Evolutionary conservation across 2,329 filamentous ascomycete genomes (phyloP).

Genomic region (Coniochaeta sp.): DNA sequence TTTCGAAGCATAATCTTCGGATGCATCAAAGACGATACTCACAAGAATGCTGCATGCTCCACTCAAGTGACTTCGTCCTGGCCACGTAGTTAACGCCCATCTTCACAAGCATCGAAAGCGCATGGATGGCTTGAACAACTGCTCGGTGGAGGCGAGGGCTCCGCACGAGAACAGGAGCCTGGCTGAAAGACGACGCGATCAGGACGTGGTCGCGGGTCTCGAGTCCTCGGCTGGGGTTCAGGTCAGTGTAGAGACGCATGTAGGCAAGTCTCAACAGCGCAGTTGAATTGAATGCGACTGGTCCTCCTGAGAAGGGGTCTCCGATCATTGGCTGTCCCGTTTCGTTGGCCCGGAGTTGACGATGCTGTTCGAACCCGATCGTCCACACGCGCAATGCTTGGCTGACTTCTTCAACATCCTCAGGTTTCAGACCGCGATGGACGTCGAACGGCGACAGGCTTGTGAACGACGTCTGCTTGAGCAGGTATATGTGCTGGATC

Average conservation of each 20-base stretch:
- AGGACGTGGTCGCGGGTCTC: conserved; percentile 57
- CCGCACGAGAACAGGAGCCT: conserved; percentile 50
- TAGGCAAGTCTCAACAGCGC: conserved; percentile 54
- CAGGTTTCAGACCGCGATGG: conserved; percentile 41
- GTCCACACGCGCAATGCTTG: conserved; percentile 53
- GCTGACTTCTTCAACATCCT: conserved; percentile 49
- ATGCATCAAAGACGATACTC: conserved; percentile 21
- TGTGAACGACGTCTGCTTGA: conserved; percentile 55
- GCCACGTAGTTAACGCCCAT: conserved; percentile 56
- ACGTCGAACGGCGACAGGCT: conserved; percentile 40
- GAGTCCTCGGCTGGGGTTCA: conserved; percentile 53
- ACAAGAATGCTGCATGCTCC: conserved; percentile 57
- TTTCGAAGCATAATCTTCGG: neutral
- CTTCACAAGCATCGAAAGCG: conserved; percentile 60
- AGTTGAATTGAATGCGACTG: conserved; percentile 60
- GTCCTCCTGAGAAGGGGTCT: conserved; percentile 47
- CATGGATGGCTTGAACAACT: conserved; percentile 61
- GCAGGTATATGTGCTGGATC: conserved; percentile 63
- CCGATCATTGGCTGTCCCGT: conserved; percentile 30
- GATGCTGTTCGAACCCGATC: conserved; percentile 48
- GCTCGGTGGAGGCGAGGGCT: conserved; percentile 55
- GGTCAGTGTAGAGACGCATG: conserved; percentile 59
- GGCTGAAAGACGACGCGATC: conserved; percentile 54
- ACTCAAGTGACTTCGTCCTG: conserved; percentile 52
- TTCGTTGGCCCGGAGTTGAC: conserved; percentile 43